phyloP scores from a whole-genome alignment of 331 rosid genomes.

The Malus hybrid region DNA sequence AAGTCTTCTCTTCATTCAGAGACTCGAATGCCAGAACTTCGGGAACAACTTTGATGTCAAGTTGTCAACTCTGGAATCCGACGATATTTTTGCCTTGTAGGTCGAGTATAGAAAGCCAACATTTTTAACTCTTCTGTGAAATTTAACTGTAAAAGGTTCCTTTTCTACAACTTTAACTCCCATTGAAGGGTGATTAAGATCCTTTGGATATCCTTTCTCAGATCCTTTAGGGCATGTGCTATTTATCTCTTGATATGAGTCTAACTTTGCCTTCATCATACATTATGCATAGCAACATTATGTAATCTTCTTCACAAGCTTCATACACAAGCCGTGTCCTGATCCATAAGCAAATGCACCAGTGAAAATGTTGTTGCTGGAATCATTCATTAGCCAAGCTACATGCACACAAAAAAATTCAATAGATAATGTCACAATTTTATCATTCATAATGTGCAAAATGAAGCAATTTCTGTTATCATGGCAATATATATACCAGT shows the following conservation, averaged over 20 bases:
- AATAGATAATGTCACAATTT: neutral
- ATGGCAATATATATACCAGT: conserved; percentile 32
- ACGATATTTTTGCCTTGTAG: conserved; percentile 7
- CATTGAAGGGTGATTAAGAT: conserved; percentile 36
- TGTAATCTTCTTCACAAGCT: conserved; percentile 15
- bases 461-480: neutral
- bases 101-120: conserved; percentile 23
- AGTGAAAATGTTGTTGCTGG: neutral
- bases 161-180: neutral
- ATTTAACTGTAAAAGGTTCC: neutral
- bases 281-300: conserved; percentile 4
- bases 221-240: conserved; percentile 14
- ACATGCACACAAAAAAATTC: neutral
- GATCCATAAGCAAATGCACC: conserved; percentile 16
- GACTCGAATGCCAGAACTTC: conserved; percentile 7
- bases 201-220: neutral
- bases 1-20: conserved; percentile 10
- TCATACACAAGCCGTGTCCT: conserved; percentile 21
- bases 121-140: conserved; percentile 33
- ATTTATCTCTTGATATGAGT: neutral
- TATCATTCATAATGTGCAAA: neutral
- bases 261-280: conserved; percentile 1
- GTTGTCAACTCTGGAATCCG: neutral
- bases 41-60: neutral
- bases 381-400: conserved; percentile 8